Conservation (phyloP, 2,329 filamentous ascomycete genomes). For the Beauveria asiatica region DNA sequence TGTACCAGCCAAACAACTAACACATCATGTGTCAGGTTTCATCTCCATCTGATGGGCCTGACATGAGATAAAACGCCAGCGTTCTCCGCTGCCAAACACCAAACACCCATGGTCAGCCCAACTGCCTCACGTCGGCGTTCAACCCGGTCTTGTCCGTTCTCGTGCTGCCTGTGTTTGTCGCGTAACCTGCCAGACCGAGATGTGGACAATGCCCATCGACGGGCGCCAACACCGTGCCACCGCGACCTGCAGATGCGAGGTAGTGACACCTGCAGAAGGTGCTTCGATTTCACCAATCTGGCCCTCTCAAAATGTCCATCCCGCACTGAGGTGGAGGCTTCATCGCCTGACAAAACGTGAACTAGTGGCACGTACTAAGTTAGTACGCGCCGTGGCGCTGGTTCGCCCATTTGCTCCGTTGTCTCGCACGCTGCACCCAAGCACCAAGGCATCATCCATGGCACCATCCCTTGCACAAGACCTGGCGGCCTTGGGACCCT, state of each 20-base stretch:
- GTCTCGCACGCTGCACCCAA: too few relatives aligned
- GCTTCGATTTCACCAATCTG: background rate
- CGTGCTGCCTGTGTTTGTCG: background rate
- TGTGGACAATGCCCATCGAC: background rate
- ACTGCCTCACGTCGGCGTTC: background rate
- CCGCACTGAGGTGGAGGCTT: background rate
- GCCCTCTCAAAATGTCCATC: background rate
- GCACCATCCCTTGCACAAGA: too few relatives aligned
- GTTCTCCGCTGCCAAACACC: background rate
- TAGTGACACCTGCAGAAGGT: background rate
- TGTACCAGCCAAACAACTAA: background rate
- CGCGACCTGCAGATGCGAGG: background rate
- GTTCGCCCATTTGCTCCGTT: too few relatives aligned
- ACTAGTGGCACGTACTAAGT: background rate
- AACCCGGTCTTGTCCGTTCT: background rate
- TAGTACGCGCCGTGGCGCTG: background rate
- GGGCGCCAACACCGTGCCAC: background rate
- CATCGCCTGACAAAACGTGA: background rate
- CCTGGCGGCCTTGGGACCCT: too few relatives aligned
- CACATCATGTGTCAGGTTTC: constrained; percentile 3
- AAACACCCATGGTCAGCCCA: background rate
- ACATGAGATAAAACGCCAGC: background rate
- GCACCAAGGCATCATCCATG: too few relatives aligned
- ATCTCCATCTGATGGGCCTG: background rate
- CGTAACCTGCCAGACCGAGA: background rate